Base-by-base conservation (phyloP, 495 filamentous ascomycete genomes). In the Penicillium cosmopolitanum region DNA sequence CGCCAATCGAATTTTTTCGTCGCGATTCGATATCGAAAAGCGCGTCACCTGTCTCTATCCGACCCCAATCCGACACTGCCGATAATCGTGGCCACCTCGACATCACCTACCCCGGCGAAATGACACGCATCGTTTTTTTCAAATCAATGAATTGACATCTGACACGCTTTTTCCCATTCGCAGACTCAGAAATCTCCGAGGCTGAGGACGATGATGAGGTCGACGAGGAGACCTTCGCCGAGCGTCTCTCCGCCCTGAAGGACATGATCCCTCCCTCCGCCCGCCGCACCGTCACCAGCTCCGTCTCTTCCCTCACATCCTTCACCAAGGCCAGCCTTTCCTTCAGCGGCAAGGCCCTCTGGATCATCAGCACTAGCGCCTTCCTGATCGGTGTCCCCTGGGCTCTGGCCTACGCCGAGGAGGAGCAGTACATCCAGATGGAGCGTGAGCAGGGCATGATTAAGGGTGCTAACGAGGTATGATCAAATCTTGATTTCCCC, bases 371-470 rank as follows among this genome's bases (percentile, higher is more conserved):
- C 71, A 96, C 93, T 47, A 90, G 86, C 56, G 92, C 89, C 50
- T 84, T 99, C 73, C 76, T 99, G 66, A 75, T 99, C 57, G 92
- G 90, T 70, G 91, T 98, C 51, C 96, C 95, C 25, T 98, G 89
- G 83, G 91, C 92, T 55, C 82, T 99, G 58, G 92, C 93, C 44
- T 92, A 90, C 75, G 85, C 89, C 53, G 96, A 99, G 81, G 95
- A 99, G 77, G 93, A 97, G 82, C 88, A 96, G 81, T 84, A 95
- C 69, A 79, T 91, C 58, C 94, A 97, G 82, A 92, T 95, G 92
- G 95, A 98, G 85, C 87, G 90, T 76, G 94, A 97, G 81, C 89
- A 93, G 87, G 86, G 88, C 74, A 94, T 96, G 90, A 93, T 96
- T 84, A 85, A 91, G 82, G 85, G 87, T 73, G 90, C 82, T 57